phyloP scores from a whole-genome alignment of 108 stramenopile genomes.

The Pseudonitzschia multiseries region DNA sequence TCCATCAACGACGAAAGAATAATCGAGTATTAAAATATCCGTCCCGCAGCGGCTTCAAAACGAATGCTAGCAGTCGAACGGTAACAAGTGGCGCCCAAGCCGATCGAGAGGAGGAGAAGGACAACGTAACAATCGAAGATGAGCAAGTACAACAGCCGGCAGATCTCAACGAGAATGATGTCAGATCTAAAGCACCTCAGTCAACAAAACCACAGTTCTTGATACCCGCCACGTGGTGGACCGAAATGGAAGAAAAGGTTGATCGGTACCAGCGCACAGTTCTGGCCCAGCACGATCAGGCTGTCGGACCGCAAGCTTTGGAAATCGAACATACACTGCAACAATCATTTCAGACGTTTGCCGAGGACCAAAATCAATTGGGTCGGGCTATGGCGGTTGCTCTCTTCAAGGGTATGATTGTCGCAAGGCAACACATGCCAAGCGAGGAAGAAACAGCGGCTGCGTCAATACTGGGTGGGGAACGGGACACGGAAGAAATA shows the following conservation, averaged over 20 bases:
- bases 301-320: background rate
- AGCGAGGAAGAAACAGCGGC: too few species aligned
- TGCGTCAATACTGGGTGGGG: background rate
- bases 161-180: background rate
- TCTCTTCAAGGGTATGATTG: background rate
- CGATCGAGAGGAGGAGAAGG: background rate
- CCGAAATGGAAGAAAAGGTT: slow-evolving; percentile 2
- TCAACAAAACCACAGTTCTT: background rate
- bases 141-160: background rate
- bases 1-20: background rate
- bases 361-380: background rate
- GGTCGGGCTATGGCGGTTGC: background rate
- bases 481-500: background rate
- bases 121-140: background rate
- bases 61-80: background rate
- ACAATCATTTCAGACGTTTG: background rate
- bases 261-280: slow-evolving; percentile 11
- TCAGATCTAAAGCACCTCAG: background rate
- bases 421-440: background rate
- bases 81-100: background rate
- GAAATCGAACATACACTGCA: background rate
- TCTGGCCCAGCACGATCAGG: background rate
- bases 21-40: background rate
- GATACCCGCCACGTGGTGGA: background rate
- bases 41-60: background rate